A percentile compares a stretch with the other conserved stretches of the same genome.
phyloP scores from a whole-genome alignment of 2,329 filamentous ascomycete species.

The Rhinocladiella similis region DNA sequence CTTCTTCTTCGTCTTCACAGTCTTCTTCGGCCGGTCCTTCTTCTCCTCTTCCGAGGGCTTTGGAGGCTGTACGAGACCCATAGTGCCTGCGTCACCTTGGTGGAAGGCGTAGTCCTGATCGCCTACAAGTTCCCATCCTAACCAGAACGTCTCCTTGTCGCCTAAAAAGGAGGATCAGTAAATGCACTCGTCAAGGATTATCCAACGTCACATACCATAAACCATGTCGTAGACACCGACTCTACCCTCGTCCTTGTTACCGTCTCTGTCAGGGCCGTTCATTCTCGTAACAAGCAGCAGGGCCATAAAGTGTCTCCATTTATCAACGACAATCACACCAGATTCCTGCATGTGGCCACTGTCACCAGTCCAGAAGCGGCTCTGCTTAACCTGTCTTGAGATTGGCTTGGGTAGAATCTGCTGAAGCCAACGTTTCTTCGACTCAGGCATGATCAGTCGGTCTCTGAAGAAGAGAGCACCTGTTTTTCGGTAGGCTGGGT shows the following conservation, averaged over 20 bases:
- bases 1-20: slow-evolving; percentile 22
- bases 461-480: slow-evolving; percentile 51
- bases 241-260: slow-evolving; percentile 36
- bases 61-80: slow-evolving; percentile 21
- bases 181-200: not conserved
- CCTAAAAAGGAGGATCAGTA: slow-evolving; percentile 31
- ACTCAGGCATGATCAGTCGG: slow-evolving; percentile 42
- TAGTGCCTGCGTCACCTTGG: slow-evolving; percentile 36
- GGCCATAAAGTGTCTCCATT: slow-evolving; percentile 47
- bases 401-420: slow-evolving; percentile 46
- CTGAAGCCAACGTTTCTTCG: slow-evolving; percentile 42
- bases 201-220: slow-evolving; percentile 37
- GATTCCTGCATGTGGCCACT: slow-evolving; percentile 42
- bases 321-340: slow-evolving; percentile 50
- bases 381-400: slow-evolving; percentile 41
- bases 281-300: slow-evolving; percentile 40
- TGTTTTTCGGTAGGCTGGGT: slow-evolving; percentile 42
- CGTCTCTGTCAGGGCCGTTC: slow-evolving; percentile 47
- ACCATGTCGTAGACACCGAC: slow-evolving; percentile 51
- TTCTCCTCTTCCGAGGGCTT: slow-evolving; percentile 1
- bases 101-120: slow-evolving; percentile 47
- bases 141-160: slow-evolving; percentile 54
- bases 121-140: slow-evolving; percentile 49
- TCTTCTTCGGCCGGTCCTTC: slow-evolving; percentile 7
- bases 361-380: slow-evolving; percentile 30